Percentiles rank a stretch among this genome's conserved stretches.
Evolutionary conservation across 176 grass and related monocot genomes (phyloP).

Genomic region (Raddia distichophylla): DNA sequence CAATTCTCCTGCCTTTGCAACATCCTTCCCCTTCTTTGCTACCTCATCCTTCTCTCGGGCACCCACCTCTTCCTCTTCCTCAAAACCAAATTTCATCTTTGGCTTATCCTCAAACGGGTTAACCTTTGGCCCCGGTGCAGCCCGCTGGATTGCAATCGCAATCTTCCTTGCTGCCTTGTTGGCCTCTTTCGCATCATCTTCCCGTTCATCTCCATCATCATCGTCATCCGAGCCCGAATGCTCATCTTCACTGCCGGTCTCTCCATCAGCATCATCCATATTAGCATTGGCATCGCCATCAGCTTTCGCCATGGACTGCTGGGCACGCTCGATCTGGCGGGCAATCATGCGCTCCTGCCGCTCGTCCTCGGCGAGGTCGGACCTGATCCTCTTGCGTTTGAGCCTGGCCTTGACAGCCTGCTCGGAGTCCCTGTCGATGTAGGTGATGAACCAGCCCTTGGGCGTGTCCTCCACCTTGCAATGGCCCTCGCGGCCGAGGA

Average conservation of each 20-base stretch:
- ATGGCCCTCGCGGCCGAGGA: conserved; percentile 63
- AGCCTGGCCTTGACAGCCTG: conserved; percentile 77
- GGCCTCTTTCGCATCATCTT: conserved; percentile 15
- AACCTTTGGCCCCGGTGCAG: conserved; percentile 33
- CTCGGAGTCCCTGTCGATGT: conserved; percentile 87
- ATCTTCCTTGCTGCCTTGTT: conserved; percentile 54
- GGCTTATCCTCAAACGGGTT: conserved; percentile 57
- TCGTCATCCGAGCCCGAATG: conserved; percentile 32
- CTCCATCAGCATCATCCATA: background rate
- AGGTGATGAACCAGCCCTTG: conserved; percentile 96
- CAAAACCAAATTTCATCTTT: conserved; percentile 67
- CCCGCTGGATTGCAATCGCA: conserved; percentile 62
- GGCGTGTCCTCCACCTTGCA: conserved; percentile 96
- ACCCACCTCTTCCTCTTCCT: conserved; percentile 40
- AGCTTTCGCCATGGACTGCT: conserved; percentile 31
- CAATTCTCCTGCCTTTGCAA: conserved; percentile 18
- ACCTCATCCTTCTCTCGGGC: conserved; percentile 13
- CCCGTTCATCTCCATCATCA: background rate
- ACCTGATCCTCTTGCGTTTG: conserved; percentile 76
- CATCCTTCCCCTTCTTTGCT: conserved; percentile 46
- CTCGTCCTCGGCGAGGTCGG: conserved; percentile 81
- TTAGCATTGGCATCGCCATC: background rate
- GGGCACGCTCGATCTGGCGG: conserved; percentile 76
- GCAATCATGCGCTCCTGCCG: conserved; percentile 79
- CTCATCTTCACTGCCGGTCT: conserved; percentile 12